phyloP scores from a whole-genome alignment of 352 stramenopile species.

The Phytophthora litchii region DNA sequence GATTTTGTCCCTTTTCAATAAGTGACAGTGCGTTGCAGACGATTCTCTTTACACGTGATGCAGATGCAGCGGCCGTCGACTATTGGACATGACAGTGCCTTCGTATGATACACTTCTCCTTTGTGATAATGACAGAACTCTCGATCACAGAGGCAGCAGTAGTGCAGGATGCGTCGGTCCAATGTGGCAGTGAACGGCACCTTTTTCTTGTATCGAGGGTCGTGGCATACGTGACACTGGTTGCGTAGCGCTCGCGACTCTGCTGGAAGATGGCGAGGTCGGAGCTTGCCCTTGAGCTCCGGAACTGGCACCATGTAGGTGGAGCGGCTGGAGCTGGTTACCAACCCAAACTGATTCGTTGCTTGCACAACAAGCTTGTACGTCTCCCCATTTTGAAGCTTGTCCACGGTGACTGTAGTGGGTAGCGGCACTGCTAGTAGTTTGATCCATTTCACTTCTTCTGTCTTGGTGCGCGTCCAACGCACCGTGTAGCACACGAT shows the following conservation, averaged over 20 bases:
- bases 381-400: slow-evolving; percentile 77
- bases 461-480: slow-evolving; percentile 78
- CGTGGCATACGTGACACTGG: slow-evolving; percentile 79
- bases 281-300: slow-evolving; percentile 70
- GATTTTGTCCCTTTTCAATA: slow-evolving; percentile 33
- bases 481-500: slow-evolving; percentile 88
- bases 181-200: slow-evolving; percentile 69
- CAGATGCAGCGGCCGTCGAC: slow-evolving; percentile 83
- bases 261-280: slow-evolving; percentile 38
- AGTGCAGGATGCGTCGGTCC: slow-evolving; percentile 79
- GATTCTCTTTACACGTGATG: slow-evolving; percentile 67
- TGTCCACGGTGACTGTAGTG: slow-evolving; percentile 59
- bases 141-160: slow-evolving; percentile 78
- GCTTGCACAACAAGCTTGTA: slow-evolving; percentile 88
- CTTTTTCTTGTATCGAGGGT: slow-evolving; percentile 67
- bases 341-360: slow-evolving; percentile 80
- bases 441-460: slow-evolving; percentile 82
- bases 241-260: slow-evolving; percentile 52
- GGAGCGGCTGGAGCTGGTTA: slow-evolving; percentile 77
- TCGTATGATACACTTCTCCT: slow-evolving; percentile 77
- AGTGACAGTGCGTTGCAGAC: slow-evolving; percentile 58
- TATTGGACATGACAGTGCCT: slow-evolving; percentile 77
- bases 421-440: slow-evolving; percentile 71
- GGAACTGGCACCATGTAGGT: slow-evolving; percentile 87
- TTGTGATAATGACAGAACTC: slow-evolving; percentile 89